Conservation (phyloP, 2,329 filamentous ascomycete genomes). For the Fusarium incarnatum region DNA sequence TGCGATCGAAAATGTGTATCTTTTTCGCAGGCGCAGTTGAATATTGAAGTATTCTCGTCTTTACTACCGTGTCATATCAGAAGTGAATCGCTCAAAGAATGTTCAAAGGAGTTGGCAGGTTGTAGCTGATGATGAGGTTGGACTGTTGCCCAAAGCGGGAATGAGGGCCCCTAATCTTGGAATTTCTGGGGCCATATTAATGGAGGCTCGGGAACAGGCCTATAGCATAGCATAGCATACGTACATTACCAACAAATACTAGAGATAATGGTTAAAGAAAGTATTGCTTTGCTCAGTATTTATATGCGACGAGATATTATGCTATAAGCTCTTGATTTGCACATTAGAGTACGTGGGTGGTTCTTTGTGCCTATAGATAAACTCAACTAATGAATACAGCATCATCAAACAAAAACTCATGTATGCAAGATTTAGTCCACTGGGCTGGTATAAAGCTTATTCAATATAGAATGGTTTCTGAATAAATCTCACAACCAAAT, state of each 20-base stretch:
- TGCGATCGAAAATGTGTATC: neutral
- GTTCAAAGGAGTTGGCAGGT: constrained; percentile 19
- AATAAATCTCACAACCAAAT: neutral
- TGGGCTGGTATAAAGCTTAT: neutral
- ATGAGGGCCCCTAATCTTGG: constrained; percentile 11
- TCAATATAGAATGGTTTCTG: neutral
- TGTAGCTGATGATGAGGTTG: constrained; percentile 23
- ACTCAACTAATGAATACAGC: neutral
- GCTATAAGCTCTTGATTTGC: neutral
- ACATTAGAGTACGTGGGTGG: neutral
- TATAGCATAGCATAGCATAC: neutral
- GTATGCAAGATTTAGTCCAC: neutral
- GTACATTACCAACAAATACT: neutral
- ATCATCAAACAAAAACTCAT: neutral
- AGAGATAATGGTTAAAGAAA: too few relatives aligned
- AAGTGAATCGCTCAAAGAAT: neutral
- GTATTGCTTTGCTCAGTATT: neutral
- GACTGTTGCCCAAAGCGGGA: constrained; percentile 16
- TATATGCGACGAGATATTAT: neutral
- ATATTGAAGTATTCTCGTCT: neutral
- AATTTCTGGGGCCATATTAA: constrained; percentile 26
- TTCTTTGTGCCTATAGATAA: neutral
- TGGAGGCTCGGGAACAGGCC: neutral
- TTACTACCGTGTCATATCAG: neutral
- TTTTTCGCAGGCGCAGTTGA: neutral